A percentile compares a stretch with the other conserved stretches of the same genome.
phyloP scores from a whole-genome alignment of 495 filamentous ascomycete genomes.

The Penicillium coffeae region DNA sequence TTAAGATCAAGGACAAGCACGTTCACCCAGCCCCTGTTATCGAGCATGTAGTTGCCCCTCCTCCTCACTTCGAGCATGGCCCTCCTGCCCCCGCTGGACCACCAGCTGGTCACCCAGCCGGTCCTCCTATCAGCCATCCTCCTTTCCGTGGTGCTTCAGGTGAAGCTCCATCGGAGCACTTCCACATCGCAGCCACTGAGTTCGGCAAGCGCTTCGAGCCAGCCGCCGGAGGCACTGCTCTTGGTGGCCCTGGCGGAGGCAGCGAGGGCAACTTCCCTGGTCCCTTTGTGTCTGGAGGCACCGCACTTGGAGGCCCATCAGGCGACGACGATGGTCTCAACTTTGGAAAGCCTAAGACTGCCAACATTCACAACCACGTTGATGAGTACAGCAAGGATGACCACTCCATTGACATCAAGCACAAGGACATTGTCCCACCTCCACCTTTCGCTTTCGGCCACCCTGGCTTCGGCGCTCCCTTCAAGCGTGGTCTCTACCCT shows the following conservation, averaged over 20 bases:
- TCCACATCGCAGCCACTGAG: slow-evolving; percentile 3
- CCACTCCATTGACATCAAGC: slow-evolving; percentile 18
- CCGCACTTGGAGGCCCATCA: slow-evolving; percentile 20
- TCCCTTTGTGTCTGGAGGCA: slow-evolving; percentile 9
- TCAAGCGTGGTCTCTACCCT: slow-evolving; percentile 13
- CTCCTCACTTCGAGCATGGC: neutral
- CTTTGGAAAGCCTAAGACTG: slow-evolving; percentile 12
- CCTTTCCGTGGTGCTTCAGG: neutral
- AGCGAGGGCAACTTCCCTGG: slow-evolving; percentile 11
- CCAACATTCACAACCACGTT: slow-evolving; percentile 12
- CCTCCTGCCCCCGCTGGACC: no score
- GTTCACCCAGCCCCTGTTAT: slow-evolving; percentile 10
- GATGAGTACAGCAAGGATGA: slow-evolving; percentile 21
- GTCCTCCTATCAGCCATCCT: neutral
- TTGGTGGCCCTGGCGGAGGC: slow-evolving; percentile 23
- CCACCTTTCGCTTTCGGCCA: slow-evolving; percentile 10
- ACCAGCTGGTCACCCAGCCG: slow-evolving; percentile 7
- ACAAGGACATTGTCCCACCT: slow-evolving; percentile 12
- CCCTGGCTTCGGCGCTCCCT: neutral
- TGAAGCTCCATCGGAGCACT: slow-evolving; percentile 3
- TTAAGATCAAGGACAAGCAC: slow-evolving; percentile 20
- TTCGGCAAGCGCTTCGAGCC: slow-evolving; percentile 22
- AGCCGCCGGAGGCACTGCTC: slow-evolving; percentile 15
- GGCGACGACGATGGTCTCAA: slow-evolving; percentile 17
- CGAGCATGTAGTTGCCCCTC: neutral